phyloP scores from a whole-genome alignment of 192 early-diverging fungal genomes.

The Umbelopsis vinacea region DNA sequence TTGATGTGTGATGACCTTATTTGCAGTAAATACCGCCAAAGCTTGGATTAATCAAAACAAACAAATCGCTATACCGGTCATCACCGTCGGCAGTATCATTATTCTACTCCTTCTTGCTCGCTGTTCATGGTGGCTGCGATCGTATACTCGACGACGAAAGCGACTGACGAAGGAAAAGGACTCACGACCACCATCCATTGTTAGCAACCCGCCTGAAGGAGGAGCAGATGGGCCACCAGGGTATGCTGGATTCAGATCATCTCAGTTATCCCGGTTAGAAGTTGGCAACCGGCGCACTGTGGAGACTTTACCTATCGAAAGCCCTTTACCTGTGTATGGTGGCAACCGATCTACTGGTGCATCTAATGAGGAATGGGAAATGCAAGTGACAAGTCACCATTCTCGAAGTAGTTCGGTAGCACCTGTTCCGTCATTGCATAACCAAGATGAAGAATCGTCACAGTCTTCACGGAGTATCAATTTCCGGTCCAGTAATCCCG shows the following conservation, averaged over 20 bases:
- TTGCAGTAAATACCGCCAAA: constrained; percentile 31
- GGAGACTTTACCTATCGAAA: neutral
- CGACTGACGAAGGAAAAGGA: constrained; percentile 29
- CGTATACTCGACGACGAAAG: neutral
- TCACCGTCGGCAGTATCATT: constrained; percentile 36
- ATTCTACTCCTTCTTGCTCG: constrained; percentile 32
- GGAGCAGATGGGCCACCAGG: neutral
- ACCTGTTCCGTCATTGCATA: constrained; percentile 4
- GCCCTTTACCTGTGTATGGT: constrained; percentile 1
- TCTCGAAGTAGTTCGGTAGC: constrained; percentile 11
- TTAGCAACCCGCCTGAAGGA: neutral
- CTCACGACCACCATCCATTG: constrained; percentile 31
- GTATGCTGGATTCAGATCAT: constrained; percentile 9
- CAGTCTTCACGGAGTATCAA: neutral
- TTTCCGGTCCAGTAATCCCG: neutral
- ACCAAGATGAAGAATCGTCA: constrained; percentile 5
- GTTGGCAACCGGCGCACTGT: neutral
- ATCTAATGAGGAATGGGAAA: neutral
- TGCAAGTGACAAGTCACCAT: constrained; percentile 7
- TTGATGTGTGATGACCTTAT: neutral
- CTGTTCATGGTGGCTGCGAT: constrained; percentile 24
- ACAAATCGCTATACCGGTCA: constrained; percentile 47
- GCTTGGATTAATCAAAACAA: constrained; percentile 51
- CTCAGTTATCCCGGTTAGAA: neutral
- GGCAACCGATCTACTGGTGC: neutral